Percentiles rank a stretch among this genome's conserved stretches.
phyloP scores from a whole-genome alignment of 176 grass and related monocot genomes.

The Lolium multiflorum region DNA sequence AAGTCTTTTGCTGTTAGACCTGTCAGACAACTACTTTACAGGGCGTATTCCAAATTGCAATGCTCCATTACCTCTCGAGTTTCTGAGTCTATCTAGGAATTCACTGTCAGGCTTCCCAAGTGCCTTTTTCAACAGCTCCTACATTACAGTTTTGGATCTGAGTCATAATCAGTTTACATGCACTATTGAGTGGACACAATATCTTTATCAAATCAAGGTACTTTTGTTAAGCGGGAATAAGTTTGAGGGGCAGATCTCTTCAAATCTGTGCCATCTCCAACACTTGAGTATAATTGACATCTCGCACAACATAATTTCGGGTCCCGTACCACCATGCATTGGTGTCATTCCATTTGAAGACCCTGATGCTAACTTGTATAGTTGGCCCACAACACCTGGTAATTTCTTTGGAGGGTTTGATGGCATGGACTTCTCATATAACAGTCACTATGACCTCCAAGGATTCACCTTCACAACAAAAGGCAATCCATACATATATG shows the following conservation, averaged over 20 bases:
- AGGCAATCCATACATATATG: background rate
- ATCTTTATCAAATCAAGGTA: background rate
- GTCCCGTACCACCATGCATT: conserved; percentile 47
- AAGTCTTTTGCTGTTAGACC: background rate
- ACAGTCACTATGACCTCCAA: background rate
- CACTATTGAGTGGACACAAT: background rate
- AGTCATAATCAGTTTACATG: background rate
- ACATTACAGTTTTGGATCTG: background rate
- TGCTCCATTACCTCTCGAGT: background rate
- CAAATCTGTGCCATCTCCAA: conserved; percentile 23
- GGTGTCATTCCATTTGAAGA: background rate
- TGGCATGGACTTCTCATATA: background rate
- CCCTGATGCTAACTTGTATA: background rate
- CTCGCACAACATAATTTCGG: conserved; percentile 28
- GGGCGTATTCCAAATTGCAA: conserved; percentile 28
- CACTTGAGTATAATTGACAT: conserved; percentile 38
- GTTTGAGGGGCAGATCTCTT: conserved; percentile 28
- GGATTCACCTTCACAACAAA: conserved; percentile 36
- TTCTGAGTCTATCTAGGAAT: conserved; percentile 36
- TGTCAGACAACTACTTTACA: background rate
- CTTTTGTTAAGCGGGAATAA: conserved; percentile 32
- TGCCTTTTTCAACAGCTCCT: background rate
- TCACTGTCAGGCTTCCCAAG: background rate
- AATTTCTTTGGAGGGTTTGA: background rate
- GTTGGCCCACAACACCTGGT: background rate